Conservation (phyloP, 805 yeast species). For the Maudiozyma serrabonitensis region DNA sequence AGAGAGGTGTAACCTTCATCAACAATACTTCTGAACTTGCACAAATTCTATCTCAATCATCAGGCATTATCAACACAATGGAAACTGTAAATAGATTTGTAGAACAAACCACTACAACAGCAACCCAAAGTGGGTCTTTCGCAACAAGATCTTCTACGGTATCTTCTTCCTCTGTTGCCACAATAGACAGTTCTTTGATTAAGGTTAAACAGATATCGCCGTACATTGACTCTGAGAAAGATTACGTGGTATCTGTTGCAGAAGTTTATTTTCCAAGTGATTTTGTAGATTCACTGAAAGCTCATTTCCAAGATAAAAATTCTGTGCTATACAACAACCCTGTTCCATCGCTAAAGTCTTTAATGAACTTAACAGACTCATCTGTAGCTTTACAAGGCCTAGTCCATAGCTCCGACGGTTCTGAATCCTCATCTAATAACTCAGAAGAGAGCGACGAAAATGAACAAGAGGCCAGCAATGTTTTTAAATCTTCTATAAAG, state of each 20-base stretch:
- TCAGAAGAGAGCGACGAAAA: background rate
- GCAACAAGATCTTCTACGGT: background rate
- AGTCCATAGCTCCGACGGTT: background rate
- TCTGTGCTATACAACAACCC: conserved; percentile 56
- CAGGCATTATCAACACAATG: background rate
- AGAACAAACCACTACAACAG: background rate
- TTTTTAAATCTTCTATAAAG: background rate
- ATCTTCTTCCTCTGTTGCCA: background rate
- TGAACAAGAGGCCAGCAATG: background rate
- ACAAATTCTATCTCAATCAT: background rate
- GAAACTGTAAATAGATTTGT: background rate
- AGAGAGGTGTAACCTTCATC: background rate
- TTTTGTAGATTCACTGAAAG: conserved; percentile 40
- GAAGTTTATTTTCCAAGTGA: conserved; percentile 68
- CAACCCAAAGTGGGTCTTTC: background rate
- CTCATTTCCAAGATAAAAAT: conserved; percentile 37
- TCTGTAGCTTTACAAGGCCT: conserved; percentile 23
- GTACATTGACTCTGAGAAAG: conserved; percentile 25
- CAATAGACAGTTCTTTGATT: background rate
- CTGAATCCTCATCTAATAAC: background rate
- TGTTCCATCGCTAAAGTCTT: conserved; percentile 41
- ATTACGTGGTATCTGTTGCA: conserved; percentile 79
- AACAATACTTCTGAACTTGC: background rate
- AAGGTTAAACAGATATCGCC: conserved; percentile 7
- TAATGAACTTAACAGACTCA: conserved; percentile 63